A percentile compares a stretch with the other conserved stretches of the same genome.
Conservation (phyloP, 106 monocot genomes). For the Dioscorea dumetorum region DNA sequence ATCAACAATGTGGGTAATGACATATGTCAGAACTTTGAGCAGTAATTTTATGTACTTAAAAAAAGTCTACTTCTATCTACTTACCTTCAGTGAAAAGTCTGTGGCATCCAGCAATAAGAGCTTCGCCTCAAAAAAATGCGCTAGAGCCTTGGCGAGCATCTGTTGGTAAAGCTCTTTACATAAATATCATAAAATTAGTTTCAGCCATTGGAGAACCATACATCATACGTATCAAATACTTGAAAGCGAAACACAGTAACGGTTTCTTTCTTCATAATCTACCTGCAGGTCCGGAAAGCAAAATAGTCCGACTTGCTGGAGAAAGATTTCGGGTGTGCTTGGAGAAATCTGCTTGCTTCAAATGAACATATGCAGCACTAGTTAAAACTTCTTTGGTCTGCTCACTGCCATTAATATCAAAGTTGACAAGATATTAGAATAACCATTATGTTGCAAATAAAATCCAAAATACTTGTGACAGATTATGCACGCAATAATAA, state of each 20-base stretch:
- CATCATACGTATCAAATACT: not conserved
- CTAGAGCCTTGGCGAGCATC: conserved; percentile 76
- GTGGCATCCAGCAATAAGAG: conserved; percentile 60
- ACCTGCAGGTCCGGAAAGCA: conserved; percentile 75
- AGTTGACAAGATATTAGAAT: not conserved
- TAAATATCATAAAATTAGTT: conserved; percentile 13
- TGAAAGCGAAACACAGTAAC: not conserved
- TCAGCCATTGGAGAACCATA: not conserved
- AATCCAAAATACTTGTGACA: no score
- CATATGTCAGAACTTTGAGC: no score
- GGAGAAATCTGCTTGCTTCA: conserved; percentile 66
- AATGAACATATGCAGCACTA: conserved; percentile 75
- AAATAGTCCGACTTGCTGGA: conserved; percentile 64
- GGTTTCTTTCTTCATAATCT: not conserved
- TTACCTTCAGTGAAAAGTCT: conserved; percentile 66
- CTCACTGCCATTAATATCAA: conserved; percentile 30
- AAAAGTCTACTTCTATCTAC: not conserved
- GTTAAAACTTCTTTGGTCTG: conserved; percentile 57
- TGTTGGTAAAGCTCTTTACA: conserved; percentile 65
- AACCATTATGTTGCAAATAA: no score
- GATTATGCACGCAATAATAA: no score
- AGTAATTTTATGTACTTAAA: no score
- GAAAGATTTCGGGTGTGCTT: conserved; percentile 65
- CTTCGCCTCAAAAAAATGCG: conserved; percentile 65
- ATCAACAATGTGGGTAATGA: not conserved